Conservation (phyloP, 345 rosid species). For the Gossypium arboreum region DNA sequence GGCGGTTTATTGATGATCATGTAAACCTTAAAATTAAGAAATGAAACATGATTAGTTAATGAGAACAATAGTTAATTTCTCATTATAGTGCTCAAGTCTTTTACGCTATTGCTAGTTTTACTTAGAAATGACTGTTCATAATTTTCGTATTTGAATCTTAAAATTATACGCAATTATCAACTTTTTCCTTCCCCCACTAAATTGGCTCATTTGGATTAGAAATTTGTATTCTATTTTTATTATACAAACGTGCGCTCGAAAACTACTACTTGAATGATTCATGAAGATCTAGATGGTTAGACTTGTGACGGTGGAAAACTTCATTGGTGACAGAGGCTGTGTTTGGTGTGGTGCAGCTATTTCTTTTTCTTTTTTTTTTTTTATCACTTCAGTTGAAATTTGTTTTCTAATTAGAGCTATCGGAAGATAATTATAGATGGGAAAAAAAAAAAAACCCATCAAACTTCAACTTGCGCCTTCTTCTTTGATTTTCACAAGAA, state of each 20-base stretch:
- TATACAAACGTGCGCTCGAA: background rate
- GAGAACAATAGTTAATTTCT: background rate
- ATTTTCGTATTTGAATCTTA: background rate
- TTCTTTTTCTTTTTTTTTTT: background rate
- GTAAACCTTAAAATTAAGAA: background rate
- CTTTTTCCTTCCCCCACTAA: no score
- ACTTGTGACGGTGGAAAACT: background rate
- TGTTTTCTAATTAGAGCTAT: no score
- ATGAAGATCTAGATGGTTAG: slow-evolving; percentile 13
- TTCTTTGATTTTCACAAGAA: slow-evolving; percentile 3
- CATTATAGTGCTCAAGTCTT: background rate
- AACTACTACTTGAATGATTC: background rate
- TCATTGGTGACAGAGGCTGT: background rate
- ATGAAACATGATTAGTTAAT: background rate
- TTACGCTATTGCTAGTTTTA: background rate
- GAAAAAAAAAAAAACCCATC: background rate
- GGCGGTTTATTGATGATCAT: background rate
- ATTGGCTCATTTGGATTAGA: background rate
- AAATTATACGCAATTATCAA: no score
- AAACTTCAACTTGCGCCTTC: background rate
- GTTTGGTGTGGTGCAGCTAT: background rate
- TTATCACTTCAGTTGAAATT: no score
- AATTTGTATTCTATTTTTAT: background rate
- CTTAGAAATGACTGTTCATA: background rate
- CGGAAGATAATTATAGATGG: no score